Evolutionary conservation across 345 rosid species (phyloP).

Genomic region (Erysimum cheiranthoides): DNA sequence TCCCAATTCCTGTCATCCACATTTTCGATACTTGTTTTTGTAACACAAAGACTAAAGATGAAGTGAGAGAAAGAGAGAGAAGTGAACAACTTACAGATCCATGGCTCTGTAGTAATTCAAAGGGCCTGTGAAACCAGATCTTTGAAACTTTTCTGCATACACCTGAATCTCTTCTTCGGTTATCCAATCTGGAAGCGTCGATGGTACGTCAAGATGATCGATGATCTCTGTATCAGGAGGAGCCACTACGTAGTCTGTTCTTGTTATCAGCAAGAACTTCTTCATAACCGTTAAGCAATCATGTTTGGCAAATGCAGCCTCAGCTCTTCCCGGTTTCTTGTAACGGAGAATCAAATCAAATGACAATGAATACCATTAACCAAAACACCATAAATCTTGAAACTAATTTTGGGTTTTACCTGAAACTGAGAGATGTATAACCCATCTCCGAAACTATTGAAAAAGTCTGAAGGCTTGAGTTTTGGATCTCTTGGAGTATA

Average conservation of each 20-base stretch:
- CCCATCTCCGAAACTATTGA: slow-evolving; percentile 55
- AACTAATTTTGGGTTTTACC: slow-evolving; percentile 44
- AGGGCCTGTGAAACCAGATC: slow-evolving; percentile 67
- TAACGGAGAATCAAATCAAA: slow-evolving; percentile 3
- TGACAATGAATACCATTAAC: not conserved
- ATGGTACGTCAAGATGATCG: slow-evolving; percentile 60
- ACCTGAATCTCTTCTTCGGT: slow-evolving; percentile 67
- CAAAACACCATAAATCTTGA: not conserved
- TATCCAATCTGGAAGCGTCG: slow-evolving; percentile 64
- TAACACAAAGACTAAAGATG: not conserved
- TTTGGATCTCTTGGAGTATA: slow-evolving; percentile 51
- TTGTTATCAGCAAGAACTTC: slow-evolving; percentile 64
- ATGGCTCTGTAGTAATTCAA: slow-evolving; percentile 69
- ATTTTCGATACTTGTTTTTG: not conserved
- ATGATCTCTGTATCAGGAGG: slow-evolving; percentile 68
- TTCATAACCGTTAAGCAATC: slow-evolving; percentile 68
- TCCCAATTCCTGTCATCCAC: slow-evolving; percentile 65
- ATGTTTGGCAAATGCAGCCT: slow-evolving; percentile 65
- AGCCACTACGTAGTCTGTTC: slow-evolving; percentile 59
- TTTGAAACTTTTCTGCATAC: slow-evolving; percentile 70
- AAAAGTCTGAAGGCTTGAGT: slow-evolving; percentile 43
- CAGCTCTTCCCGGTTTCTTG: slow-evolving; percentile 79
- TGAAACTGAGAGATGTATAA: slow-evolving; percentile 68
- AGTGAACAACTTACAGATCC: slow-evolving; percentile 54
- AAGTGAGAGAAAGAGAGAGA: not conserved